Evolutionary conservation across 2,329 filamentous ascomycete species (phyloP).

Genomic region (Tolypocladium inflatum): DNA sequence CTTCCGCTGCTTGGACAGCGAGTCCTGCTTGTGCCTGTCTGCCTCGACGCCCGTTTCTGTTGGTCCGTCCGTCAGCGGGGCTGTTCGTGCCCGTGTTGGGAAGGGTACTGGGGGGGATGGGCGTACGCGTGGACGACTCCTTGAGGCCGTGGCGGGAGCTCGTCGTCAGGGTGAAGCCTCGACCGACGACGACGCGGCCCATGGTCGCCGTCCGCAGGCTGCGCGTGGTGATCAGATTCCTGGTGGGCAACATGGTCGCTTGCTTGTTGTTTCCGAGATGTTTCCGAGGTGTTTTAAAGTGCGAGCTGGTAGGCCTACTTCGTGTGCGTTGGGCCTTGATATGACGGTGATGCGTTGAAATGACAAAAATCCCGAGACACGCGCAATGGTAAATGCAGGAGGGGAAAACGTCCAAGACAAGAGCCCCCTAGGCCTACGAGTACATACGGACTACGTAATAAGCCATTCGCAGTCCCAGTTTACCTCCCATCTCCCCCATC

Average conservation of each 20-base stretch:
- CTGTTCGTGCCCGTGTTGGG: neutral
- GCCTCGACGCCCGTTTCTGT: slow-evolving; percentile 28
- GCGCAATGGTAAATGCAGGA: neutral
- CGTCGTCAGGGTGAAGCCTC: slow-evolving; percentile 18
- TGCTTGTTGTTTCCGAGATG: neutral
- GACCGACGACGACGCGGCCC: slow-evolving; percentile 12
- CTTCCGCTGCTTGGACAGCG: slow-evolving; percentile 55
- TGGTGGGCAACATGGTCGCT: slow-evolving; percentile 1
- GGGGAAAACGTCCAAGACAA: neutral
- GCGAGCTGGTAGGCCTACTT: neutral
- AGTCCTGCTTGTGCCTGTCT: slow-evolving; percentile 53
- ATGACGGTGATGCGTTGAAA: neutral
- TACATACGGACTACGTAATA: too few species aligned
- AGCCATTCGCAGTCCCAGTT: neutral
- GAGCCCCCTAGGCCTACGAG: too few species aligned
- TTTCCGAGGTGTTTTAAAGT: neutral
- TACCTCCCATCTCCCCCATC: neutral
- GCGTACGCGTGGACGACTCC: slow-evolving; percentile 26
- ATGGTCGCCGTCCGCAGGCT: slow-evolving; percentile 12
- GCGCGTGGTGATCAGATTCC: slow-evolving; percentile 5
- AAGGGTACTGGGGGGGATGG: neutral
- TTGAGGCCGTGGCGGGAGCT: slow-evolving; percentile 21
- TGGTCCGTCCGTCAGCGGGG: neutral
- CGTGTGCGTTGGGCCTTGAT: neutral
- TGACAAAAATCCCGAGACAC: neutral